These are phyloP conservation scores for Yarrowia deformans DNA, from an alignment of 805 yeast genomes.

Conservation along the genomic window DNA sequence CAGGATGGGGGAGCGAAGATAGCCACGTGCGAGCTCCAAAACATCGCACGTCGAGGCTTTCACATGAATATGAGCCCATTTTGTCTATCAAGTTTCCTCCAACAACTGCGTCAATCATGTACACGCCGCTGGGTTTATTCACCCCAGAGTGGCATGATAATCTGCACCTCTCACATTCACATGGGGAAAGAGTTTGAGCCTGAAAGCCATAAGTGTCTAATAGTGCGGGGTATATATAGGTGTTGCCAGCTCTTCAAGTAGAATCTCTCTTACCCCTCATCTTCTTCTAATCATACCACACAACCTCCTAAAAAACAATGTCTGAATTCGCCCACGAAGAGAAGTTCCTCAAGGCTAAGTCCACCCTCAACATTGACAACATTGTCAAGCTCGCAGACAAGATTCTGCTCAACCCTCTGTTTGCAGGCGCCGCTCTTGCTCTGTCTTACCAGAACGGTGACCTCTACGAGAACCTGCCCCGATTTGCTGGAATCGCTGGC, in stretches of 20 bases:
- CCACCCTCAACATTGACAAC: slow-evolving; percentile 25
- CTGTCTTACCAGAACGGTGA: slow-evolving; percentile 36
- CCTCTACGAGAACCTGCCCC: slow-evolving; percentile 36
- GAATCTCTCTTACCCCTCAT: too few relatives aligned
- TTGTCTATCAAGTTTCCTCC: neutral
- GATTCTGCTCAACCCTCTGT: slow-evolving; percentile 33
- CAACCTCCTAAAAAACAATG: slow-evolving; percentile 3
- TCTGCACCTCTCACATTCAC: slow-evolving; percentile 37
- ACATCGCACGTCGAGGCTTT: neutral
- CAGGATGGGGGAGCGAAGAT: neutral
- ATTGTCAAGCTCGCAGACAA: slow-evolving; percentile 34
- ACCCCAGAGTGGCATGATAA: slow-evolving; percentile 34
- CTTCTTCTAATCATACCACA: neutral
- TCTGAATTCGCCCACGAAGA: slow-evolving; percentile 36
- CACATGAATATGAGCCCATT: slow-evolving; percentile 36
- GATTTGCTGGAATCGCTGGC: slow-evolving; percentile 34
- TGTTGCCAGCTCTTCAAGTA: neutral
- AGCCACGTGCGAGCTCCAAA: slow-evolving; percentile 4
- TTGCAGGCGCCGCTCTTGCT: slow-evolving; percentile 26
- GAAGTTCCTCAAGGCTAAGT: slow-evolving; percentile 23
- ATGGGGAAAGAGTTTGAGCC: slow-evolving; percentile 32
- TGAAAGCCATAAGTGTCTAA: slow-evolving; percentile 1
- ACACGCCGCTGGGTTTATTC: slow-evolving; percentile 24
- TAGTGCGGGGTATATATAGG: slow-evolving; percentile 33
- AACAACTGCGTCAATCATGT: slow-evolving; percentile 17